Base-by-base conservation (phyloP, 345 rosid genomes). In the Passiflora organensis region DNA sequence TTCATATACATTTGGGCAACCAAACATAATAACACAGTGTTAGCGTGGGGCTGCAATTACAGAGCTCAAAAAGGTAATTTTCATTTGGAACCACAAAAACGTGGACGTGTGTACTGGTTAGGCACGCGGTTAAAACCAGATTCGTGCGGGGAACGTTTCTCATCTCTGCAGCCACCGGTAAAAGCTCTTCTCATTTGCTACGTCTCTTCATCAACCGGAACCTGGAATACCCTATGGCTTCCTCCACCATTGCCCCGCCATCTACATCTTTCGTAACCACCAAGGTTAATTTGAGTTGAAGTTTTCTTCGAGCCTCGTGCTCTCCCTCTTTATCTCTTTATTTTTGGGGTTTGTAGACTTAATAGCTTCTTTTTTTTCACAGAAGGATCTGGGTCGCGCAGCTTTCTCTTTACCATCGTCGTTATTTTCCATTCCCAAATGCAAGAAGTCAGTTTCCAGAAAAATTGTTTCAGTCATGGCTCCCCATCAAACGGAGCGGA, bases 401-500 rank as follows among this genome's bases (percentile, higher is more conserved):
- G 65, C 69, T 25, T 80, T 79, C 51, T 41, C 79, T 5, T 75
- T 73, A 6, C 2, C 60, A 14, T 56, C 84, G 1, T 76, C 83
- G 19, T 75, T 74, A 48, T 39, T 72, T 10, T 77, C 75, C 45
- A 32, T 76, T 53, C 74, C 67, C 50, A 77, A 64, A 75, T 86
- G 81, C 68, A 78, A 67, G 77, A 82, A 67, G 50, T 53, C 75
- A 37, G 62, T 75, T 37, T 72, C 87, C 5, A 78, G 65, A 78
- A 81, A 66, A 77, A 81, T 86, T 59, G 87, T 78, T 16, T 79
- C 89, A 0, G 91, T 86, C 58, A 81, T 86, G 78, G 73, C 91
- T 55, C 97, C 96, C 11, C 91, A 76, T 60, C 93, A 84, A 54
- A 52, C 86, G 22, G 80, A 86, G 55, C 80, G 97, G 52, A 79